Conservation (phyloP, 2,329 filamentous ascomycete species). For the Colletotrichum plurivorum region DNA sequence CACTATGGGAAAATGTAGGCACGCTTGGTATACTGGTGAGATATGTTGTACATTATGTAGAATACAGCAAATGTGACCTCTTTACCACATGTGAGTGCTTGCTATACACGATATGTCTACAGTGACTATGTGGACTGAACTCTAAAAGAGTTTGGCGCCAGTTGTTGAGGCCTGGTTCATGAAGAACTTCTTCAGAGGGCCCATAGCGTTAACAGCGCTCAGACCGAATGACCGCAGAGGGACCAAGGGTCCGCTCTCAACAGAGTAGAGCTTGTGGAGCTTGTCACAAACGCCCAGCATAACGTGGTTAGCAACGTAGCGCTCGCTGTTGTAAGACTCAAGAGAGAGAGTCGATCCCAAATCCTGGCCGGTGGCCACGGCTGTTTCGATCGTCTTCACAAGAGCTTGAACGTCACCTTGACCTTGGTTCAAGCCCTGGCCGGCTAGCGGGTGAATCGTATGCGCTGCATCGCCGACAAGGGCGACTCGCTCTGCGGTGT, state of each 20-base stretch:
- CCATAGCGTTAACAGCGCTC: slow-evolving; percentile 80
- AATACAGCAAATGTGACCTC: slow-evolving; percentile 2
- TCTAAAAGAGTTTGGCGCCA: slow-evolving; percentile 60
- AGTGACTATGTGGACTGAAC: slow-evolving; percentile 9
- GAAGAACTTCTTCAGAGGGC: slow-evolving; percentile 84
- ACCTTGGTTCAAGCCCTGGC: slow-evolving; percentile 94
- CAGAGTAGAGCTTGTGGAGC: slow-evolving; percentile 92
- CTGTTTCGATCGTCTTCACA: slow-evolving; percentile 79
- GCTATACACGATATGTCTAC: slow-evolving; percentile 21
- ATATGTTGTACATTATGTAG: neutral
- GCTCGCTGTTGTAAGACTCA: slow-evolving; percentile 84
- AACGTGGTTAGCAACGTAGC: slow-evolving; percentile 86
- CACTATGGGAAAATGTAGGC: too few species aligned
- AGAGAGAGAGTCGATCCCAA: slow-evolving; percentile 84
- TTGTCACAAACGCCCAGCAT: slow-evolving; percentile 89
- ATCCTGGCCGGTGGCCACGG: slow-evolving; percentile 88
- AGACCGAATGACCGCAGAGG: slow-evolving; percentile 84
- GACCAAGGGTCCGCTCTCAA: slow-evolving; percentile 83
- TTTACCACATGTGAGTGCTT: neutral
- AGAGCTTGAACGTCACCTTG: slow-evolving; percentile 90
- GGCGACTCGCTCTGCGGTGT: slow-evolving; percentile 90
- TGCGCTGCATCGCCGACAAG: slow-evolving; percentile 96
- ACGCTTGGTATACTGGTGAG: neutral
- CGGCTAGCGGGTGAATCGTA: slow-evolving; percentile 93
- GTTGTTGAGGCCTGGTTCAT: slow-evolving; percentile 81